phyloP scores from a whole-genome alignment of 2,329 filamentous ascomycete species.

The Colletotrichum salicis region DNA sequence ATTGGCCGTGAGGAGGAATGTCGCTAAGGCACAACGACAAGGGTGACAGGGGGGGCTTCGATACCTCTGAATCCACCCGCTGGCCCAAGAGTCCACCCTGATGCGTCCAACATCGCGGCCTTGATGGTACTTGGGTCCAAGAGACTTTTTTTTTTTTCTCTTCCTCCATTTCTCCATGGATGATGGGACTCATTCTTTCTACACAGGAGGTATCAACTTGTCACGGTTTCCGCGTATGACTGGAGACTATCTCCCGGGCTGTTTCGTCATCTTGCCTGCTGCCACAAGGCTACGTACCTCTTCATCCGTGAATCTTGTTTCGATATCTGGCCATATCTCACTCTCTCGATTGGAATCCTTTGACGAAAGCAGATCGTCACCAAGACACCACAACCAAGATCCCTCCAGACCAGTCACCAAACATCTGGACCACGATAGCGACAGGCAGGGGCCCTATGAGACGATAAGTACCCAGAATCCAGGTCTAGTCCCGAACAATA shows the following conservation, averaged over 20 bases:
- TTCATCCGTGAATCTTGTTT: neutral
- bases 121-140: slow-evolving; percentile 23
- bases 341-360: neutral
- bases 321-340: neutral
- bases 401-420: neutral
- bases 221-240: neutral
- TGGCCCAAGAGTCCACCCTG: slow-evolving; percentile 13
- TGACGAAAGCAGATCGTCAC: slow-evolving; percentile 1
- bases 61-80: slow-evolving; percentile 10
- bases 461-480: neutral
- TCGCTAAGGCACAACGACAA: slow-evolving; percentile 14
- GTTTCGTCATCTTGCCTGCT: neutral
- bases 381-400: slow-evolving; percentile 5
- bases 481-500: slow-evolving; percentile 20
- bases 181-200: neutral
- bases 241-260: neutral
- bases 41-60: slow-evolving; percentile 10
- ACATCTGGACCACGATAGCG: slow-evolving; percentile 4
- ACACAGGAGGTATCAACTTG: neutral
- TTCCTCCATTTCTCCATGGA: neutral
- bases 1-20: slow-evolving; percentile 18
- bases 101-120: slow-evolving; percentile 29
- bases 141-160: neutral
- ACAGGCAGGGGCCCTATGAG: slow-evolving; percentile 21
- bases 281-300: neutral